Evolutionary conservation across 1,284 basidiomycete genomes (phyloP).

Genomic region (Austroboletus niveus): DNA sequence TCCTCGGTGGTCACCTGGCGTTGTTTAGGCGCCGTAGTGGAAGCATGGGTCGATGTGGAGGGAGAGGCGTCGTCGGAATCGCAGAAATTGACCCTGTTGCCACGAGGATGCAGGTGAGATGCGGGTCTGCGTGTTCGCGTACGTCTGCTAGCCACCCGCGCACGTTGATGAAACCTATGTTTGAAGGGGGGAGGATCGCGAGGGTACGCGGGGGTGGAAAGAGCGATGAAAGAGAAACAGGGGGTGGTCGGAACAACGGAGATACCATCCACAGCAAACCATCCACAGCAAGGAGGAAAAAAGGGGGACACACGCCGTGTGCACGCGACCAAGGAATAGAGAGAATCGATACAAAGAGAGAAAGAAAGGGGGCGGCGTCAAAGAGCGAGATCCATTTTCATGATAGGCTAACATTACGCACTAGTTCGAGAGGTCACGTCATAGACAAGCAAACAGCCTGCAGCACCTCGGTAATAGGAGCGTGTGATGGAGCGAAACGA

Average conservation of each 20-base stretch:
- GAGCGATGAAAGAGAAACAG: background rate
- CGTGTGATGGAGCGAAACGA: conserved; percentile 83
- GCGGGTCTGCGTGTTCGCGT: conserved; percentile 77
- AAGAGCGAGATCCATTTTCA: background rate
- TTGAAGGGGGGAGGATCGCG: background rate
- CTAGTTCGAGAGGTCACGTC: conserved; percentile 77
- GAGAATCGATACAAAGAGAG: background rate
- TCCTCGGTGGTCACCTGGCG: conserved; percentile 68
- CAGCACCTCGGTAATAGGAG: conserved; percentile 83
- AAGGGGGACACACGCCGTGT: too few species aligned
- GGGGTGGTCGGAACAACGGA: too few species aligned
- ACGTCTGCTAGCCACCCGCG: conserved; percentile 79
- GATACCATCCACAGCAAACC: too few species aligned
- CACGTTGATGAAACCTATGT: conserved; percentile 62
- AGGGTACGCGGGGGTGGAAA: background rate
- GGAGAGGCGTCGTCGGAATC: conserved; percentile 20
- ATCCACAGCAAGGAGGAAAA: too few species aligned
- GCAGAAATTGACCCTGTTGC: conserved; percentile 76
- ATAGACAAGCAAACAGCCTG: conserved; percentile 80
- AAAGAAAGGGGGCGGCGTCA: background rate
- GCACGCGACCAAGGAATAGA: background rate
- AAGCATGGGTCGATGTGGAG: background rate
- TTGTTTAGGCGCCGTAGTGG: conserved; percentile 18
- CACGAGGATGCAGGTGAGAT: conserved; percentile 78
- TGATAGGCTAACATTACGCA: conserved; percentile 36